Evolutionary conservation across 202 grass and related monocot species (phyloP), one percentile per base, ranked within the genome.

Genomic region (Panicum virgatum): DNA sequence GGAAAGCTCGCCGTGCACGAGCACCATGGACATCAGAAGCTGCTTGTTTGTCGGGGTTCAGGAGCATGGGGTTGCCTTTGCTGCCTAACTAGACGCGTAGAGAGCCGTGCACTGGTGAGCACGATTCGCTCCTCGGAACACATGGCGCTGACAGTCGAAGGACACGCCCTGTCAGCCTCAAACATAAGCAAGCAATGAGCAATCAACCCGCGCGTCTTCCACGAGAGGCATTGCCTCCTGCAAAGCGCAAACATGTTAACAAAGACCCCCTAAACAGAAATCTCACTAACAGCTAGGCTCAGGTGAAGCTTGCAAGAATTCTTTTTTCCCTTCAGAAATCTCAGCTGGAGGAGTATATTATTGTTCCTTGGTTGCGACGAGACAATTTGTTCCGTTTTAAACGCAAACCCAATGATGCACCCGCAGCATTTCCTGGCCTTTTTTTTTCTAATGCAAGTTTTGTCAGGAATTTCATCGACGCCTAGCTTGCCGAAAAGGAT

Each of bases 71-170:
- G 3, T 7, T 38, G 37, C 37, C 37, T 5, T 38, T 5, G 5
- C 38, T 7, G 38, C 38, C 8, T 39, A 39, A 8, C 38, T 34
- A 34, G 32, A 34, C 32, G 32, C 32, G 32, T 34, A 34, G 32
- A 34, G 32, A 3, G 32, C 3, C 44, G 14, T 50, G 16, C 47
- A 18, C 47, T 40, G 3, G 30, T 30, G 30, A 25, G 32, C 51
- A 16, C 22, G 42, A 23, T 62, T 80, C 7, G 38, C 51, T 9
- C 32, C 51, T 32, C 12, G 11, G 6, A 70, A 70, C 66, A 61
- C 66, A 60, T 36, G 56, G 26, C 18, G 78, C 78, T 46, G 38
- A 70, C 25, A n/a, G 39, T 69, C 6, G 27, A 46, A 79, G n/a
- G 4, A 19, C 14, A 34, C 15, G 20, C 20, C 2, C 51, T 43